A percentile compares a stretch with the other conserved stretches of the same genome.
Conservation (phyloP, 2,329 filamentous ascomycete genomes). For the Colletotrichum tamarilloi region DNA sequence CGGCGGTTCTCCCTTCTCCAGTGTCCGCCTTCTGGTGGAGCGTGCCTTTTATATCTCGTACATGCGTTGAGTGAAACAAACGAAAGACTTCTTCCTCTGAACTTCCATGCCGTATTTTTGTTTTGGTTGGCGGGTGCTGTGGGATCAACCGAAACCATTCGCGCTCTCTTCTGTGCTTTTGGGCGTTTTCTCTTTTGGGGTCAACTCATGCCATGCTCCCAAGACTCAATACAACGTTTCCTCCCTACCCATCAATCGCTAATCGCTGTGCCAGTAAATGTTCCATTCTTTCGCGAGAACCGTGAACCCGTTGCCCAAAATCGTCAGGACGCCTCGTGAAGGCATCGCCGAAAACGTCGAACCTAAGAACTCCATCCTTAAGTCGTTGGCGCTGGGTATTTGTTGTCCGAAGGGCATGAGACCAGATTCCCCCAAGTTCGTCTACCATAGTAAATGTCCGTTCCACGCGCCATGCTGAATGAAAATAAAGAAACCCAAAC, state of each 20-base stretch:
- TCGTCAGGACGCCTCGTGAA: constrained; percentile 29
- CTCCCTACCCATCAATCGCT: constrained; percentile 14
- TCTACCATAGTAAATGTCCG: constrained; percentile 33
- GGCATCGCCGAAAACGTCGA: constrained; percentile 23
- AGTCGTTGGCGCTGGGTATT: constrained; percentile 27
- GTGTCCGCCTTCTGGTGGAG: not conserved
- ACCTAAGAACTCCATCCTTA: constrained; percentile 33
- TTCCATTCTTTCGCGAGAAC: constrained; percentile 20
- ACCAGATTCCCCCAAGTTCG: constrained; percentile 21
- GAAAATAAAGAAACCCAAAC: constrained; percentile 31
- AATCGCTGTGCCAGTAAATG: constrained; percentile 29
- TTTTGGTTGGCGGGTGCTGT: constrained; percentile 1
- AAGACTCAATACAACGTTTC: constrained; percentile 28
- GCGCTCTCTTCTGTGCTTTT: constrained; percentile 34
- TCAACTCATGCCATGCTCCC: constrained; percentile 30
- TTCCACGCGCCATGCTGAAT: constrained; percentile 36
- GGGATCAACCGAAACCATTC: constrained; percentile 23
- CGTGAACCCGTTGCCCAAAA: constrained; percentile 16
- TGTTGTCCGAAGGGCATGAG: constrained; percentile 25
- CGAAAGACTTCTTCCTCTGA: not conserved
- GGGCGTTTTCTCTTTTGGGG: constrained; percentile 23
- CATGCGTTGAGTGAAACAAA: constrained; percentile 10
- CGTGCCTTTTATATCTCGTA: constrained; percentile 22
- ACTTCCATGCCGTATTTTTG: constrained; percentile 7
- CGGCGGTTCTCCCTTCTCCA: not conserved